A percentile compares a stretch with the other conserved stretches of the same genome.
Conservation (phyloP, 2,329 filamentous ascomycete species). For the Coniochaeta prunicola region DNA sequence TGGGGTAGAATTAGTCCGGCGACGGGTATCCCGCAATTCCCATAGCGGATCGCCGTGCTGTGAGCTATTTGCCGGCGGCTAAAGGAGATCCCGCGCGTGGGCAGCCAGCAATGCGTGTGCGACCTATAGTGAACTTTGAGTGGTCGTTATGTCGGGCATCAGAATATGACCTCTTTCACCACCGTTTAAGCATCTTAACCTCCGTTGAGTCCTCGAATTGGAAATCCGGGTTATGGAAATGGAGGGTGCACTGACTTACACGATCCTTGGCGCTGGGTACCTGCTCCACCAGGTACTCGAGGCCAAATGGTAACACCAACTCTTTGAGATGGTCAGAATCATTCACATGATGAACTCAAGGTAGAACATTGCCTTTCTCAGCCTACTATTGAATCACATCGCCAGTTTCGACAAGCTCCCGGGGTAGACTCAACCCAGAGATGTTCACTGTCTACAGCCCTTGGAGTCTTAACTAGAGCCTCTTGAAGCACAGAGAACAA, state of each 20-base stretch:
- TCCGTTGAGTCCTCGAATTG: not conserved
- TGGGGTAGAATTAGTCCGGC: not conserved
- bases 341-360: no score
- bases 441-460: no score
- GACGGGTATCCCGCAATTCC: not conserved
- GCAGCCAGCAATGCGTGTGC: not conserved
- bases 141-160: not conserved
- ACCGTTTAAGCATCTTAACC: not conserved
- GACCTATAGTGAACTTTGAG: not conserved
- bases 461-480: no score
- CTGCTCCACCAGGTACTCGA: not conserved
- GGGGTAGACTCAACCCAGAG: no score
- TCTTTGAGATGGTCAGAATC: no score
- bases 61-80: not conserved
- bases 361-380: no score
- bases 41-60: not conserved
- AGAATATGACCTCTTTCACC: not conserved
- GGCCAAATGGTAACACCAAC: not conserved
- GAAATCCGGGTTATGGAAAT: not conserved
- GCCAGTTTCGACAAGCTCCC: no score
- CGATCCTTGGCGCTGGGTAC: not conserved
- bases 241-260: not conserved
- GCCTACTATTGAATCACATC: no score
- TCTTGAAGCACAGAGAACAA: no score
- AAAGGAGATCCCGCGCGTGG: not conserved